Evolutionary conservation across 2,329 filamentous ascomycete genomes (phyloP).

Genomic region (Stagonosporopsis chrysanthemi): DNA sequence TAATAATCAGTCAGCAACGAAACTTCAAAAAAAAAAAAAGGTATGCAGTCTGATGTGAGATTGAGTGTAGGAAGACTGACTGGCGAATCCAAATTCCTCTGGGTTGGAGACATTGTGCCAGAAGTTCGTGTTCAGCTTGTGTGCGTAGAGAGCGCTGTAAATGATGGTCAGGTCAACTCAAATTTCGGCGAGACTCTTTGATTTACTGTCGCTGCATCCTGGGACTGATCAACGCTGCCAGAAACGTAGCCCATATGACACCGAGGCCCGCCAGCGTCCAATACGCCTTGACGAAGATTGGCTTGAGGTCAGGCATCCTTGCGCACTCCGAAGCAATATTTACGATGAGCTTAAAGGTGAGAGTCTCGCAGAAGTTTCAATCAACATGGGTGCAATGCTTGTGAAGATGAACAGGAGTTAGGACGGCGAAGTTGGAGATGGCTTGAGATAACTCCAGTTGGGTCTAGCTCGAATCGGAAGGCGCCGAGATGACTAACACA

Average conservation of each 20-base stretch:
- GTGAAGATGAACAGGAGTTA: conserved; percentile 13
- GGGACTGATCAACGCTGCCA: conserved; percentile 72
- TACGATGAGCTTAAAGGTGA: background rate
- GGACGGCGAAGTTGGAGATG: conserved; percentile 4
- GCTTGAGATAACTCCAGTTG: conserved; percentile 16
- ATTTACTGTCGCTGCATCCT: conserved; percentile 82
- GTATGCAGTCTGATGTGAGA: background rate
- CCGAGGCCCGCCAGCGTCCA: conserved; percentile 59
- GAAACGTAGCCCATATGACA: conserved; percentile 69
- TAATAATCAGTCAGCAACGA: conserved; percentile 5
- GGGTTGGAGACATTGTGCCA: conserved; percentile 78
- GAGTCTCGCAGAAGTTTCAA: background rate
- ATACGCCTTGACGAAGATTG: conserved; percentile 47
- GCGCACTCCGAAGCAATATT: background rate
- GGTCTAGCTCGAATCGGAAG: conserved; percentile 19
- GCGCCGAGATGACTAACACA: conserved; percentile 10
- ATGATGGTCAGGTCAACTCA: background rate
- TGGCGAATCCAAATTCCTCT: conserved; percentile 85
- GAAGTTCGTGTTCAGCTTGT: conserved; percentile 76
- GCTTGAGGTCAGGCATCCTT: conserved; percentile 37
- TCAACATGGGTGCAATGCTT: background rate
- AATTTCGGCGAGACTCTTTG: background rate
- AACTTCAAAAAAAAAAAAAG: background rate
- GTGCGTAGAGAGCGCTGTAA: conserved; percentile 78
- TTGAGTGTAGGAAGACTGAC: conserved; percentile 54